A percentile compares a stretch with the other conserved stretches of the same genome.
Evolutionary conservation across 2,329 filamentous ascomycete species (phyloP).

Genomic region (Cercospora beticola): DNA sequence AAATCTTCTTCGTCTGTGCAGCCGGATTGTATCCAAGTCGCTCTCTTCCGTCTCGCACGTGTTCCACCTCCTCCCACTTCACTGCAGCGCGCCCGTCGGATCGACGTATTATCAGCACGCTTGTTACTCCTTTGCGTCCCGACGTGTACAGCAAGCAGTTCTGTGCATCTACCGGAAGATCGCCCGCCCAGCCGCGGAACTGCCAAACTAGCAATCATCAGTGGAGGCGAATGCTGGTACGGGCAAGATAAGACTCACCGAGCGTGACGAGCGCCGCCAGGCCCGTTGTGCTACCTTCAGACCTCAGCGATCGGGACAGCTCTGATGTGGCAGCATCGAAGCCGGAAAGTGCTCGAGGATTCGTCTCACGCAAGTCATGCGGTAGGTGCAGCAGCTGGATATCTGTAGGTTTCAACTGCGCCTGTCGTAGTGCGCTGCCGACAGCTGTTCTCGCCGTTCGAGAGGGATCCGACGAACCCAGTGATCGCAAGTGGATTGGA

Average conservation of each 20-base stretch:
- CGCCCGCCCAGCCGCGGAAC: slow-evolving; percentile 29
- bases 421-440: slow-evolving; percentile 20
- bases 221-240: background rate
- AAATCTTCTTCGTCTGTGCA: slow-evolving; percentile 23
- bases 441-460: slow-evolving; percentile 19
- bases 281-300: slow-evolving; percentile 16
- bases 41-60: slow-evolving; percentile 32
- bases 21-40: slow-evolving; percentile 32
- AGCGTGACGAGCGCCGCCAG: slow-evolving; percentile 22
- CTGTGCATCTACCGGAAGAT: slow-evolving; percentile 11
- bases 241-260: slow-evolving; percentile 15
- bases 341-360: slow-evolving; percentile 10
- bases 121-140: slow-evolving; percentile 15
- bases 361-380: slow-evolving; percentile 5
- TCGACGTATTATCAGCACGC: slow-evolving; percentile 24
- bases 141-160: slow-evolving; percentile 26
- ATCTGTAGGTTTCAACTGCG: slow-evolving; percentile 20
- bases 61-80: slow-evolving; percentile 24
- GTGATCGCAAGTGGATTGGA: slow-evolving; percentile 16
- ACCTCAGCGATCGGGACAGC: background rate
- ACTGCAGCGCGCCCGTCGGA: slow-evolving; percentile 28
- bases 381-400: slow-evolving; percentile 24
- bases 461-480: slow-evolving; percentile 8
- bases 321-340: slow-evolving; percentile 9
- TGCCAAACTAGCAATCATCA: slow-evolving; percentile 24